phyloP scores from a whole-genome alignment of 2,329 filamentous ascomycete genomes.

The Talaromyces pinophilus region DNA sequence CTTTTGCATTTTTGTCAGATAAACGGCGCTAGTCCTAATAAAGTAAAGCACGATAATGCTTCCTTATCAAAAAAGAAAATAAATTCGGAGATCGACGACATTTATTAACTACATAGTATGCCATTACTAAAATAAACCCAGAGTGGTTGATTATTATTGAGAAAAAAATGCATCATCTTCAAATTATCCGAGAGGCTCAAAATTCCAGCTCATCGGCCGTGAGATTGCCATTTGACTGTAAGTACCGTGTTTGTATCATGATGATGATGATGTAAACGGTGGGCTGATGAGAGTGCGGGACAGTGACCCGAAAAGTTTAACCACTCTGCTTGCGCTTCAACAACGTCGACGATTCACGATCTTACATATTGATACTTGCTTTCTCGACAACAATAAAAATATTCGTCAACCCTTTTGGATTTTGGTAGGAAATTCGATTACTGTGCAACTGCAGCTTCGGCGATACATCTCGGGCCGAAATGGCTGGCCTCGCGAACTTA shows the following conservation, averaged over 20 bases:
- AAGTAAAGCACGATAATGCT: not conserved
- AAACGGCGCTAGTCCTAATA: not conserved
- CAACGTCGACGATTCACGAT: not conserved
- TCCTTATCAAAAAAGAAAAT: constrained; percentile 1
- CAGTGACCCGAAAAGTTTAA: constrained; percentile 4
- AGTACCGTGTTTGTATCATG: constrained; percentile 4
- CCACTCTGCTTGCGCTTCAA: not conserved
- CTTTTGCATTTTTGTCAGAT: not conserved
- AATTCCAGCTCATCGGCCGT: not conserved
- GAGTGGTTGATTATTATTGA: not conserved
- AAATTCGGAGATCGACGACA: not conserved
- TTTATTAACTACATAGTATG: too few relatives aligned
- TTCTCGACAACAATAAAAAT: not conserved
- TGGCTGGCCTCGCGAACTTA: constrained; percentile 28
- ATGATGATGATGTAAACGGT: constrained; percentile 12
- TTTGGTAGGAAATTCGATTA: not conserved
- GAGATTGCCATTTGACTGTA: not conserved
- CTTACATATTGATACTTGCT: not conserved
- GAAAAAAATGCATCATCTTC: not conserved
- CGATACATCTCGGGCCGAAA: constrained; percentile 11
- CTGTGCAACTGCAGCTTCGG: not conserved
- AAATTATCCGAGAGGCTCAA: too few relatives aligned
- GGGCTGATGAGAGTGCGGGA: constrained; percentile 10
- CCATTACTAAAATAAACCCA: too few relatives aligned
- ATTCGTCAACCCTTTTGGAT: not conserved